Percentiles rank a stretch among this genome's conserved stretches.
Conservation (phyloP, 495 filamentous ascomycete species). For the Hypoxylon lienhwacheense region DNA sequence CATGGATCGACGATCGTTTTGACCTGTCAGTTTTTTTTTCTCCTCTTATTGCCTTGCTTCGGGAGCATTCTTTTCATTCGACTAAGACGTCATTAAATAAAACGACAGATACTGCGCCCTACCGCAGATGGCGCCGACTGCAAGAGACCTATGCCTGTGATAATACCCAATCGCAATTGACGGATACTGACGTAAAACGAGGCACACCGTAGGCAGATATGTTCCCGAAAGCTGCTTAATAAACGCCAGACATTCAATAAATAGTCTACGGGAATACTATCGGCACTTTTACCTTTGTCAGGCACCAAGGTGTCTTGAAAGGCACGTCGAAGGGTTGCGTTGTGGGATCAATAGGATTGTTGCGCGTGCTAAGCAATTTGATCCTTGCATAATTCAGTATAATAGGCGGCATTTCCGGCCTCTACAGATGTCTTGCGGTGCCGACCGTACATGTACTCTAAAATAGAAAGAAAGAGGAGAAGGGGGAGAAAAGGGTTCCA, state of each 20-base stretch:
- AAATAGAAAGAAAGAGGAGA: too few relatives aligned
- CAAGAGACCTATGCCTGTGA: not conserved
- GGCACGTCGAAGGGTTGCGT: conserved; percentile 23
- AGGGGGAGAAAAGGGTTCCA: conserved; percentile 6
- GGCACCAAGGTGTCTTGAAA: conserved; percentile 17
- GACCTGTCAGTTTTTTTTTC: conserved; percentile 14
- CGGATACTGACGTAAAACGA: not conserved
- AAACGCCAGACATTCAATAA: not conserved
- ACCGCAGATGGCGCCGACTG: conserved; percentile 22
- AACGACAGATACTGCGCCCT: conserved; percentile 7
- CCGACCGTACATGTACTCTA: not conserved
- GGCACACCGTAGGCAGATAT: not conserved
- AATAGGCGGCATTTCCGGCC: not conserved
- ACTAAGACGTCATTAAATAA: conserved; percentile 21
- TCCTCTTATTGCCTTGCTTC: not conserved
- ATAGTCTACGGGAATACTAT: not conserved
- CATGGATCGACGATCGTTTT: conserved; percentile 12
- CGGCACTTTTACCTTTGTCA: conserved; percentile 18
- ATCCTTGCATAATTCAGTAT: conserved; percentile 20
- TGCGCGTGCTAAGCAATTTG: conserved; percentile 23
- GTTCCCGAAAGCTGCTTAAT: conserved; percentile 1
- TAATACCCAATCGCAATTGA: conserved; percentile 3
- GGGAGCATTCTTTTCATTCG: conserved; percentile 7
- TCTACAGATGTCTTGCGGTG: conserved; percentile 9
- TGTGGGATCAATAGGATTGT: conserved; percentile 33